Evolutionary conservation across 2,329 filamentous ascomycete species (phyloP), one percentile per base, ranked within the genome.

Genomic region (Teratosphaeria nubilosa): DNA sequence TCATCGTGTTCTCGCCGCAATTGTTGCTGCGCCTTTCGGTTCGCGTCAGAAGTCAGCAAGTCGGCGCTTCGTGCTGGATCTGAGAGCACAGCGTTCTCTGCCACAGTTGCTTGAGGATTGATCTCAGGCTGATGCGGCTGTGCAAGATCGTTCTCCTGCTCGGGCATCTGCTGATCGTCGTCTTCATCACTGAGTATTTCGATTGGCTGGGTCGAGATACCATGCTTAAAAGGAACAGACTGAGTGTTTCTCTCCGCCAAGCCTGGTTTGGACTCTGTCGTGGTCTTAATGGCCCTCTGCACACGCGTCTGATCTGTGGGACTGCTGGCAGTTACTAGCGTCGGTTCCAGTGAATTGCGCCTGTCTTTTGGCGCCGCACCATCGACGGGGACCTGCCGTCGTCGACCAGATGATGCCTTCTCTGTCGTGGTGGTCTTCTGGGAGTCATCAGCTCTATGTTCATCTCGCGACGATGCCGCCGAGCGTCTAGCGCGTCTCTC

Each of bases 1-100:
- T 32, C 30, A 31, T 22, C 5, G 32, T 52, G 57, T 45, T 67
- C 63, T 3, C 54, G 59, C 25, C 54, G 52, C 9, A 65, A 53
- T 32, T 68, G 66, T 37, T 59, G 56, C 45, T 62, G 60, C 14
- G 64, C 64, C 13, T 61, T 63, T 22, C 55, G 60, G 58, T 68
- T 65, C 14, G 58, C 58, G 9, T 67, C 66, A 6, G 65, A 67
- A 2, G 61, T 66, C 7, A 56, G 52, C 16, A 66, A 24, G n/a
- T 59, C 48, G 9, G 53, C 51, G 10, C 16, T 5, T 22, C n/a
- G n/a, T 10, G n/a, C 41, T 20, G 41, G 20, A 48, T 10, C 20
- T 22, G 1, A 30, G 27, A 30, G 27, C 27, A 30, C 27, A 30
- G 27, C 27, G 7, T 30, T 30, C 27, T 30, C 27, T 30, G 27